A percentile compares a stretch with the other conserved stretches of the same genome.
Evolutionary conservation across 495 filamentous ascomycete genomes (phyloP).

Genomic region (Pseudoneurospora amorphoporcata): DNA sequence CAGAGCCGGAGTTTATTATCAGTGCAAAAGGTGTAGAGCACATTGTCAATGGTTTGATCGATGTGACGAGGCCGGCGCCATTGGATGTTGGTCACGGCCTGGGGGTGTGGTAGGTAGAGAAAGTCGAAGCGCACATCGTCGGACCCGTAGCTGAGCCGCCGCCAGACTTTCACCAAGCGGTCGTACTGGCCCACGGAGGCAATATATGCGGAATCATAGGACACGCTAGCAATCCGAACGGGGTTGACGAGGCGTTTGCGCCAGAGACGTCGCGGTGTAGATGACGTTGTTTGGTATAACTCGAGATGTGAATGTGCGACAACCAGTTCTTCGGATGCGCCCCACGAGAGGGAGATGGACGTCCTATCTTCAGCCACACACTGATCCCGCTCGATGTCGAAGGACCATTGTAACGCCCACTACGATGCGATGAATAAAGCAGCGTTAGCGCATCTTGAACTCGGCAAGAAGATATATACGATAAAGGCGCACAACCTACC

Average conservation of each 20-base stretch:
- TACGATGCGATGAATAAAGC: slow-evolving; percentile 30
- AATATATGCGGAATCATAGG: slow-evolving; percentile 74
- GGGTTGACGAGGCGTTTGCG: slow-evolving; percentile 59
- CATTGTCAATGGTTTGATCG: slow-evolving; percentile 74
- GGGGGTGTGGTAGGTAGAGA: slow-evolving; percentile 77
- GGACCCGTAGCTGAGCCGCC: slow-evolving; percentile 71
- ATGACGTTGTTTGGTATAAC: slow-evolving; percentile 51
- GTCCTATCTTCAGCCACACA: slow-evolving; percentile 19
- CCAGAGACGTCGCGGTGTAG: slow-evolving; percentile 54
- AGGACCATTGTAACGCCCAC: slow-evolving; percentile 40
- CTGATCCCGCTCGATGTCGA: slow-evolving; percentile 26
- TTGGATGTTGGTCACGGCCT: slow-evolving; percentile 66
- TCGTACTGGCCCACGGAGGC: slow-evolving; percentile 76
- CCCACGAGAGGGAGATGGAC: slow-evolving; percentile 72
- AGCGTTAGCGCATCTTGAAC: slow-evolving; percentile 21
- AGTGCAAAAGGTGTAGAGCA: slow-evolving; percentile 86
- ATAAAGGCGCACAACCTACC: slow-evolving; percentile 28
- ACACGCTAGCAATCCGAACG: slow-evolving; percentile 68
- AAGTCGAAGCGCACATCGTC: slow-evolving; percentile 84
- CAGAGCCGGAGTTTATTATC: slow-evolving; percentile 79
- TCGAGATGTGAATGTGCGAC: slow-evolving; percentile 60
- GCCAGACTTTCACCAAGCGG: slow-evolving; percentile 85
- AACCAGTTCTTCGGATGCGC: slow-evolving; percentile 69
- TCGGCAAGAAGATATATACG: not conserved
- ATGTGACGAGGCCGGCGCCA: slow-evolving; percentile 70